Evolutionary conservation across 257 asterid species (phyloP).

Genomic region (Capsicum chinense): DNA sequence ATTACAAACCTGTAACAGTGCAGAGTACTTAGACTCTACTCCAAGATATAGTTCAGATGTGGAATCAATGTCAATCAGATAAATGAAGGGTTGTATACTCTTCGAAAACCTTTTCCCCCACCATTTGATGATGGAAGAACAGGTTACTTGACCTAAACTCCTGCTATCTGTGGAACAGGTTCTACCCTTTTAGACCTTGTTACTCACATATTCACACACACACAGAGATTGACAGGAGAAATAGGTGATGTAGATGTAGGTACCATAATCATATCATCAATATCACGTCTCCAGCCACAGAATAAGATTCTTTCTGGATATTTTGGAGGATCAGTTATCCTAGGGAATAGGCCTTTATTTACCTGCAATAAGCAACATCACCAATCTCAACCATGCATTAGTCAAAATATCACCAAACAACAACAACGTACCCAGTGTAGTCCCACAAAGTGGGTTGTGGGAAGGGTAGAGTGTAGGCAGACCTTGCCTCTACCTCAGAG

Average conservation of each 20-base stretch:
- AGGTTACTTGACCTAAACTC: background rate
- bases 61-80: background rate
- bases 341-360: constrained; percentile 66
- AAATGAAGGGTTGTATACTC: background rate
- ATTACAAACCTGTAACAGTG: background rate
- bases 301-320: constrained; percentile 87
- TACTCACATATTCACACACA: background rate
- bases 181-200: background rate
- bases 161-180: background rate
- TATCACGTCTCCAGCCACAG: constrained; percentile 99
- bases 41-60: background rate
- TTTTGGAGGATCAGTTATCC: constrained; percentile 79
- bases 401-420: constrained; percentile 5
- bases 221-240: background rate
- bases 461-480: too few relatives aligned
- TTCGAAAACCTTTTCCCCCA: background rate
- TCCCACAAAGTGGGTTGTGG: too few relatives aligned
- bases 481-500: too few relatives aligned
- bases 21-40: background rate
- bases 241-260: background rate
- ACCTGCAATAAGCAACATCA: constrained; percentile 53
- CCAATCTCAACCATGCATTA: constrained; percentile 20
- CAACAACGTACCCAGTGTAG: too few relatives aligned
- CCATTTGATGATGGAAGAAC: background rate
- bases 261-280: constrained; percentile 98